Base-by-base conservation (phyloP, 345 rosid species). In the Xanthoceras sorbifolium region DNA sequence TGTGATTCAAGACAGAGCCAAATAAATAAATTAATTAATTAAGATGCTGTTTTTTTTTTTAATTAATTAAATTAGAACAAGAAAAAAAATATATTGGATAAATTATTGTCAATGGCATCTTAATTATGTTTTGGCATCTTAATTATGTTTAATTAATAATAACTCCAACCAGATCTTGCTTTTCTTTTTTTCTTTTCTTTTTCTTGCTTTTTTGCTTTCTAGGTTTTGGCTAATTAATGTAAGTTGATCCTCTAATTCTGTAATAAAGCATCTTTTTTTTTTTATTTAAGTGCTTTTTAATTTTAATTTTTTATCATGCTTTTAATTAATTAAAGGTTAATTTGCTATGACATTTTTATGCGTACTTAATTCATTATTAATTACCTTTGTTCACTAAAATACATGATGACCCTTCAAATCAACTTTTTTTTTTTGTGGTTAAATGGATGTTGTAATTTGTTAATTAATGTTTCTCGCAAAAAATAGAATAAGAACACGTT, bases 1-100 rank as follows among this genome's bases (percentile, higher is more conserved):
- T 86, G 83, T 95, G 67, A 95, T 95, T 32, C 81, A 61, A 78
- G 97, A 89, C 70, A 84, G 92, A 70, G 98, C 99, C 64, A 90
- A 91, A 42, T 95, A 80, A 76, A 64, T 44, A 6, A 50, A 29
- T 60, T 76, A 42, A 40, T 54, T 69, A 28, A 69, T 5, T 22
- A 64, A 20, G 6, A 65, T 34, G 48, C 29, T 32, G 11, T 28
- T 20, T 32, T 12, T 68, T 68, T 44, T 15, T 15, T n/a, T n/a
- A n/a, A n/a, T n/a, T n/a, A n/a, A n/a, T n/a, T n/a, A n/a, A 54
- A 1, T 46, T 42, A 2, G 22, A 44, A n/a, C n/a, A 20, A 54
- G 6, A 50, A 18, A 0, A 50, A 14, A 50, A 12, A 0, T 4
- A 4, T 42, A 48, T 48, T n/a, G 60, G 60, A 54, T 6, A 70